These are phyloP conservation scores for Sphaerosporella brunnea DNA, from an alignment of 495 filamentous ascomycete genomes.

Conservation along the genomic window DNA sequence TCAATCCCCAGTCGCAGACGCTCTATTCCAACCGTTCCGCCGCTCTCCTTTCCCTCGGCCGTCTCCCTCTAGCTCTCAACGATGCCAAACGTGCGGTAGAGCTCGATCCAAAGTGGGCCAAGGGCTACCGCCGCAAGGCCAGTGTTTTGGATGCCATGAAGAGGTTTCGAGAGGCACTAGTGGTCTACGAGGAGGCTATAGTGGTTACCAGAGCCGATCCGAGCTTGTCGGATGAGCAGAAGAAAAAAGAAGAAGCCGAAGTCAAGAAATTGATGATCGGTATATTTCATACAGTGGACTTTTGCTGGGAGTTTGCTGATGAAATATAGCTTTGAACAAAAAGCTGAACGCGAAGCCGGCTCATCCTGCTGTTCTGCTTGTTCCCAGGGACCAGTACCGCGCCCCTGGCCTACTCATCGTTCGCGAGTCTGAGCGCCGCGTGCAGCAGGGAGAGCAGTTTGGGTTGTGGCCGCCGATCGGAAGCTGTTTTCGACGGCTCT, in stretches of 20 bases:
- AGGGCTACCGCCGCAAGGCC: slow-evolving; percentile 19
- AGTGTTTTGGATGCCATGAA: slow-evolving; percentile 21
- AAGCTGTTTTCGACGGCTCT: slow-evolving; percentile 18
- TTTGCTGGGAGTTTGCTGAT: background rate
- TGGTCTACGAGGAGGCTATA: slow-evolving; percentile 12
- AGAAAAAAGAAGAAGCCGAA: slow-evolving; percentile 14
- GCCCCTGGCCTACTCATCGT: slow-evolving; percentile 16
- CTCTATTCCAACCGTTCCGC: slow-evolving; percentile 24
- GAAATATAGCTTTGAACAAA: slow-evolving; percentile 13
- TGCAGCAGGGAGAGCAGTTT: slow-evolving; percentile 12
- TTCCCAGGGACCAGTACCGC: slow-evolving; percentile 2
- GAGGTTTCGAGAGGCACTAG: slow-evolving; percentile 10
- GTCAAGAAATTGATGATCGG: slow-evolving; percentile 15
- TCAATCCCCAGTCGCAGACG: slow-evolving; percentile 15
- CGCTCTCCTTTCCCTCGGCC: slow-evolving; percentile 18
- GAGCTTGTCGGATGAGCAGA: slow-evolving; percentile 7
- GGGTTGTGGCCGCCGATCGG: slow-evolving; percentile 23
- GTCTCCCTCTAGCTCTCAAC: slow-evolving; percentile 14
- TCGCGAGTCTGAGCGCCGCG: slow-evolving; percentile 16
- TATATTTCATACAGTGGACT: background rate
- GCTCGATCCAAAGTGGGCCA: slow-evolving; percentile 20
- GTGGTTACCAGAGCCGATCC: slow-evolving; percentile 10
- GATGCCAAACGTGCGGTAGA: slow-evolving; percentile 20
- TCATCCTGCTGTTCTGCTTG: background rate
- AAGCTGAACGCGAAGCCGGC: slow-evolving; percentile 9